A percentile compares a stretch with the other conserved stretches of the same genome.
Conservation (phyloP, 768 basidiomycete species). For the Phaeotremella skinneri region DNA sequence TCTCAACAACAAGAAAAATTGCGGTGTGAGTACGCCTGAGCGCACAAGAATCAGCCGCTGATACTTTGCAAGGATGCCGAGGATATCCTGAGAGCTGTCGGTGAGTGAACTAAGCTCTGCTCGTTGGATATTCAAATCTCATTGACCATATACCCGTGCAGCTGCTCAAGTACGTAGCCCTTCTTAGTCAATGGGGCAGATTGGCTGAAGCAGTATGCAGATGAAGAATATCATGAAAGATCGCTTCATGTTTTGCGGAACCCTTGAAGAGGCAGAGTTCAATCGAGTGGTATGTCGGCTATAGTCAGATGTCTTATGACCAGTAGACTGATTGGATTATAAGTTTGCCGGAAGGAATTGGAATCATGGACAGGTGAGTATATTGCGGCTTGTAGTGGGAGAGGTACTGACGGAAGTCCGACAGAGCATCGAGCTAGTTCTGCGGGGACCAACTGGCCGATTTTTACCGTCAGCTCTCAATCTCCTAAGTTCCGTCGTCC, state of each 20-base stretch:
- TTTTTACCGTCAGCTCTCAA: conserved; percentile 41
- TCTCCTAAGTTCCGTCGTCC: background rate
- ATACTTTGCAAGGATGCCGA: conserved; percentile 34
- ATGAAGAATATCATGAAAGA: conserved; percentile 49
- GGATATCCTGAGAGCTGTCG: conserved; percentile 43
- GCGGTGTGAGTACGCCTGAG: conserved; percentile 15
- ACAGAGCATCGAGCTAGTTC: conserved; percentile 48
- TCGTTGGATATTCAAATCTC: background rate
- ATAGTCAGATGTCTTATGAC: background rate
- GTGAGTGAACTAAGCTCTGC: conserved; percentile 14
- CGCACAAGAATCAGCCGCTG: background rate
- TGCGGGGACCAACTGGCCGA: conserved; percentile 33
- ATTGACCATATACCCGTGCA: background rate
- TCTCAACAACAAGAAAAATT: conserved; percentile 30
- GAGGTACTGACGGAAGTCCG: background rate
- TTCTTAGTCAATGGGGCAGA: background rate
- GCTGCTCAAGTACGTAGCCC: conserved; percentile 10
- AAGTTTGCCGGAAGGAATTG: conserved; percentile 50
- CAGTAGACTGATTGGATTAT: conserved; percentile 9
- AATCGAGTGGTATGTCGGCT: conserved; percentile 34
- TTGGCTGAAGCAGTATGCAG: conserved; percentile 15
- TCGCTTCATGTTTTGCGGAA: conserved; percentile 44
- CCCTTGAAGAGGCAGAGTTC: conserved; percentile 48
- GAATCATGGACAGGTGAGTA: conserved; percentile 49
- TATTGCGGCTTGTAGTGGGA: background rate